These are phyloP conservation scores for Hylodesmum podocarpum DNA, from an alignment of 306 rosid species.

Conservation along the genomic window DNA sequence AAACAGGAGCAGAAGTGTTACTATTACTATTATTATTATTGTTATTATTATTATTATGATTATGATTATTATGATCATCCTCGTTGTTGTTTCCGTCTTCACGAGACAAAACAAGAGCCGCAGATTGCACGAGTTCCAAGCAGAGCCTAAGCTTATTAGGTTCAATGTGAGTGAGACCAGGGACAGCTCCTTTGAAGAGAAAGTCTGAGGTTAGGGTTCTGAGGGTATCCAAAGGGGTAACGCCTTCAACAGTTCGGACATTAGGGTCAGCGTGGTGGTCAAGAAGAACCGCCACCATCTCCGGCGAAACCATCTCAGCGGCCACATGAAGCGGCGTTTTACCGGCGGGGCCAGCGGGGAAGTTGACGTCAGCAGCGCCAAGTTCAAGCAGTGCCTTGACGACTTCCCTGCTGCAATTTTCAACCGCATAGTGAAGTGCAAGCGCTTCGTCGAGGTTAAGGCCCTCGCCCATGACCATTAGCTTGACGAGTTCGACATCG, in stretches of 20 bases:
- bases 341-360: constrained; percentile 72
- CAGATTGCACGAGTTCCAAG: constrained; percentile 90
- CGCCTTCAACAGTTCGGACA: constrained; percentile 70
- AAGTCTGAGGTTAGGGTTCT: constrained; percentile 99
- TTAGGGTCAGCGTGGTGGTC: constrained; percentile 99
- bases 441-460: constrained; percentile 89
- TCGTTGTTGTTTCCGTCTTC: constrained; percentile 63
- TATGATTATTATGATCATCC: not conserved
- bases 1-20: constrained; percentile 34
- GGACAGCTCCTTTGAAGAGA: constrained; percentile 95
- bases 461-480: constrained; percentile 99
- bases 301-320: constrained; percentile 90
- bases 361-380: constrained; percentile 92
- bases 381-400: constrained; percentile 86
- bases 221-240: constrained; percentile 78
- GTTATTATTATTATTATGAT: not conserved
- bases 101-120: constrained; percentile 85
- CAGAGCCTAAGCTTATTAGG: constrained; percentile 92
- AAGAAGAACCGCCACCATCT: constrained; percentile 93
- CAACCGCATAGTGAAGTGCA: constrained; percentile 86
- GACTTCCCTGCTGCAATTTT: constrained; percentile 88
- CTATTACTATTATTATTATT: not conserved
- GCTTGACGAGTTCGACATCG: constrained; percentile 88
- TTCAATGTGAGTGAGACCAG: constrained; percentile 85
- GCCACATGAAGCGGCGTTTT: constrained; percentile 86